A percentile compares a stretch with the other conserved stretches of the same genome.
phyloP scores from a whole-genome alignment of 352 stramenopile species.

The Pythium coloratum region DNA sequence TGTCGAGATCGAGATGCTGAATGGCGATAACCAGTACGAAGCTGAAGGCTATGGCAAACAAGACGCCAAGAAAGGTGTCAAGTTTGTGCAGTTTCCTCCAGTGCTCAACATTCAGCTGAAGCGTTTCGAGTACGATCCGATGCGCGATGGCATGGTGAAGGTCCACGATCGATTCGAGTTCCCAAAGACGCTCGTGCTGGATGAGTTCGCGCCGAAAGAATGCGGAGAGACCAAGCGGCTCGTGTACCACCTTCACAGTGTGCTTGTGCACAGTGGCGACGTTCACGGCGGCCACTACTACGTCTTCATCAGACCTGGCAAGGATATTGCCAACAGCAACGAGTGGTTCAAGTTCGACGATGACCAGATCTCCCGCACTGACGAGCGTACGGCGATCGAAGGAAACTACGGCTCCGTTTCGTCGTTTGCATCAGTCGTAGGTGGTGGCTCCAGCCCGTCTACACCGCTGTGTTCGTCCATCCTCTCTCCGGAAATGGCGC shows the following conservation, averaged over 20 bases:
- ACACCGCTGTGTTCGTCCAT: constrained; percentile 62
- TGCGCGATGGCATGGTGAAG: constrained; percentile 89
- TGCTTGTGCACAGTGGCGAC: constrained; percentile 84
- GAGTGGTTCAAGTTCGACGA: constrained; percentile 88
- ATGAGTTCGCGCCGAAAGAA: constrained; percentile 54
- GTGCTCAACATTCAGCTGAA: constrained; percentile 94
- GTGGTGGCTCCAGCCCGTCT: constrained; percentile 24
- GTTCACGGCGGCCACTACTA: constrained; percentile 89
- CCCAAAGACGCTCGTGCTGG: constrained; percentile 70
- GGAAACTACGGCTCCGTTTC: constrained; percentile 69
- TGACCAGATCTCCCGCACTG: constrained; percentile 76
- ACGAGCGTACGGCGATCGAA: constrained; percentile 72
- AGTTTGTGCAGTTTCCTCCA: constrained; percentile 84
- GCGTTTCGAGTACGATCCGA: constrained; percentile 85
- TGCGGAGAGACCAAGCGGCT: constrained; percentile 24
- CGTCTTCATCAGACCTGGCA: constrained; percentile 84
- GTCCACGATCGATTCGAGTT: constrained; percentile 89
- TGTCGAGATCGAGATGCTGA: constrained; percentile 90
- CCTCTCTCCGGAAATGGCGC: constrained; percentile 40
- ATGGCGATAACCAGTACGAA: constrained; percentile 95
- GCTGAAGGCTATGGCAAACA: constrained; percentile 88
- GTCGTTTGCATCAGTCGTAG: constrained; percentile 12
- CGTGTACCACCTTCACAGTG: constrained; percentile 84
- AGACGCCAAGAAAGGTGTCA: constrained; percentile 87
- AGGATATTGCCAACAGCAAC: constrained; percentile 56